Evolutionary conservation across 2,329 filamentous ascomycete species (phyloP), one percentile per base, ranked within the genome.

Genomic region (Xylaria sp.): DNA sequence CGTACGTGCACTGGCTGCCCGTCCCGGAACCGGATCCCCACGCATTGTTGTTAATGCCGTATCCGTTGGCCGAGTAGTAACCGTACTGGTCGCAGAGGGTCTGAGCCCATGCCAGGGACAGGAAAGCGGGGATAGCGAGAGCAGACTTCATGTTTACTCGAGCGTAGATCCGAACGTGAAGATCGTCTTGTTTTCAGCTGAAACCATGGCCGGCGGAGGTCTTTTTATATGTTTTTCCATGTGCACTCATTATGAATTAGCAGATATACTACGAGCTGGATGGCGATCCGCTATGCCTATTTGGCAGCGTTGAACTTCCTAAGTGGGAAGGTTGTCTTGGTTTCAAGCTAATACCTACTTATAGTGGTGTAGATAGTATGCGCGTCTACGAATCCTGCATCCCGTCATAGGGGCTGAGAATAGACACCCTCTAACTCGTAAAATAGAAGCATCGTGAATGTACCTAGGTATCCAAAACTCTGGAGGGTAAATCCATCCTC

Each of bases 1-100:
- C 59, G 21, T 71, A 32, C 3, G 67, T 69, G 67, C 69, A 71
- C 54, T 71, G 67, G 61, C 65, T 71, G 18, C 69, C 69, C 6
- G 25, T 60, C 2, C 67, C 69, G 21, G 64, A 29, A 1, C 10
- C 16, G 42, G 57, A 16, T 0, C 69, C 69, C 69, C 69, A 71
- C 2, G 67, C 67, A 29, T 71, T 71, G 64, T 71, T 71, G 59
- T 71, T 71, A n/a, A 71, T 27, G 59, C 65, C 57, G 65, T 71
- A 71, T 8, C 69, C 69, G 42, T 65, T 68, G 13, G 55, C 21
- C 8, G 57, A 13, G 54, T 59, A 69, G 48, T 66, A 67, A 54
- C 44, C 44, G 40, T 61, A 71, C 27, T 71, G 69, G 54, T n/a
- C 53, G 54, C 69, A 71, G 32, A 71, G 69, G 40, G 40, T 44